phyloP scores from a whole-genome alignment of 2,329 filamentous ascomycete genomes.

The Nigrospora oryzae region DNA sequence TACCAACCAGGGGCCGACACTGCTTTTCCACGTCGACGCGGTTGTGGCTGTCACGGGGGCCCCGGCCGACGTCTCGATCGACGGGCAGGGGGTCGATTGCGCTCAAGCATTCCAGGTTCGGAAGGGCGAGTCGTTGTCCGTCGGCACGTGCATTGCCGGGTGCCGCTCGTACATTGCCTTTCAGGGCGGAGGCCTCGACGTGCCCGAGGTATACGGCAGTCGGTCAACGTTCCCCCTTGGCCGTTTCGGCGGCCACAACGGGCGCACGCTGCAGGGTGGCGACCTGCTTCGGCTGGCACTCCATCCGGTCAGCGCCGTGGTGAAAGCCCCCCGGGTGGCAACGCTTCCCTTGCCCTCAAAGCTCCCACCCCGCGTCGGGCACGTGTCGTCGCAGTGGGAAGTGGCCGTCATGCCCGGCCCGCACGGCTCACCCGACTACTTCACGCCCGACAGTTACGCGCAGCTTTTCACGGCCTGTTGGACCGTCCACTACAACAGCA shows the following conservation, averaged over 20 bases:
- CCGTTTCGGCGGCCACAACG: conserved; percentile 23
- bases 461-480: conserved; percentile 24
- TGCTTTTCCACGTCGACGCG: conserved; percentile 23
- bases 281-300: conserved; percentile 20
- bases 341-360: too few relatives aligned
- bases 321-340: too few relatives aligned
- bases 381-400: conserved; percentile 12
- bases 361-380: conserved; percentile 8
- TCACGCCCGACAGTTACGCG: conserved; percentile 20
- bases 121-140: conserved; percentile 7
- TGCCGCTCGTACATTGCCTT: conserved; percentile 24
- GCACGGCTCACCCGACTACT: conserved; percentile 27
- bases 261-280: conserved; percentile 19
- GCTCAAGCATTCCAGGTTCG: conserved; percentile 12
- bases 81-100: conserved; percentile 8
- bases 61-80: conserved; percentile 13
- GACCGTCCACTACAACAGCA: conserved; percentile 31
- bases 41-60: conserved; percentile 25
- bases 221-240: conserved; percentile 28
- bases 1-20: conserved; percentile 21
- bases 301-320: not conserved
- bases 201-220: conserved; percentile 25
- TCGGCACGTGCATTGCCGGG: conserved; percentile 18
- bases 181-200: conserved; percentile 18
- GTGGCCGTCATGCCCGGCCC: conserved; percentile 29